These are phyloP conservation scores for Botrytis elliptica DNA, from an alignment of 2,329 filamentous ascomycete genomes.

Conservation along the genomic window DNA sequence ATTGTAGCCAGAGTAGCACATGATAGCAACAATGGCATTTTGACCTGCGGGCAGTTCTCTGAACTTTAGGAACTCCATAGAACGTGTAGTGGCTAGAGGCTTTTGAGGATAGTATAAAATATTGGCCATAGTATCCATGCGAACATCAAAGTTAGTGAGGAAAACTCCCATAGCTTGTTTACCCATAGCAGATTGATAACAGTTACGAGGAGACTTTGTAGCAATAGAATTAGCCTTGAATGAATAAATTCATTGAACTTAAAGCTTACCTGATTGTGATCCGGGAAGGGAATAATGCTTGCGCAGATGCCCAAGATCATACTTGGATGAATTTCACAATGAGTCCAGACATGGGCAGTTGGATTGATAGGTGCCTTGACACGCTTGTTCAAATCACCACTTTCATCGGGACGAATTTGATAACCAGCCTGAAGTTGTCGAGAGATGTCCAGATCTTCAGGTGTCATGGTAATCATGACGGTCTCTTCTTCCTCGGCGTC, in stretches of 20 bases:
- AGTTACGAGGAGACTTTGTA: slow-evolving; percentile 86
- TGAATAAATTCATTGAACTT: slow-evolving; percentile 13
- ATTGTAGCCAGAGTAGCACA: slow-evolving; percentile 97
- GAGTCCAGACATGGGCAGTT: slow-evolving; percentile 88
- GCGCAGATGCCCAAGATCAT: slow-evolving; percentile 99
- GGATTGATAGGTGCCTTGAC: slow-evolving; percentile 86
- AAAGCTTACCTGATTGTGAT: slow-evolving; percentile 79
- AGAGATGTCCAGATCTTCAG: slow-evolving; percentile 84
- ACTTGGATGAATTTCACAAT: slow-evolving; percentile 98
- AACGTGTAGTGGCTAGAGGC: slow-evolving; percentile 89
- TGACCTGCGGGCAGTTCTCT: slow-evolving; percentile 94
- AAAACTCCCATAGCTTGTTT: slow-evolving; percentile 99
- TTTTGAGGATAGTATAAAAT: slow-evolving; percentile 99
- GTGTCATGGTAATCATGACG: slow-evolving; percentile 98
- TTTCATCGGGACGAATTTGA: slow-evolving; percentile 58
- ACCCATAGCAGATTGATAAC: slow-evolving; percentile 99
- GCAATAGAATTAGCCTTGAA: slow-evolving; percentile 39
- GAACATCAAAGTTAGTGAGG: slow-evolving; percentile 91
- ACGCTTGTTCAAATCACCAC: slow-evolving; percentile 74
- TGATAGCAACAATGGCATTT: slow-evolving; percentile 97
- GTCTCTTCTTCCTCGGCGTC: slow-evolving; percentile 99
- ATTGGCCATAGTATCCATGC: slow-evolving; percentile 99
- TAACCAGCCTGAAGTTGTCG: slow-evolving; percentile 67
- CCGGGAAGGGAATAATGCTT: slow-evolving; percentile 98
- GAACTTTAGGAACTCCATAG: slow-evolving; percentile 99